phyloP scores from a whole-genome alignment of 345 rosid species.

The Hypericum perforatum region DNA sequence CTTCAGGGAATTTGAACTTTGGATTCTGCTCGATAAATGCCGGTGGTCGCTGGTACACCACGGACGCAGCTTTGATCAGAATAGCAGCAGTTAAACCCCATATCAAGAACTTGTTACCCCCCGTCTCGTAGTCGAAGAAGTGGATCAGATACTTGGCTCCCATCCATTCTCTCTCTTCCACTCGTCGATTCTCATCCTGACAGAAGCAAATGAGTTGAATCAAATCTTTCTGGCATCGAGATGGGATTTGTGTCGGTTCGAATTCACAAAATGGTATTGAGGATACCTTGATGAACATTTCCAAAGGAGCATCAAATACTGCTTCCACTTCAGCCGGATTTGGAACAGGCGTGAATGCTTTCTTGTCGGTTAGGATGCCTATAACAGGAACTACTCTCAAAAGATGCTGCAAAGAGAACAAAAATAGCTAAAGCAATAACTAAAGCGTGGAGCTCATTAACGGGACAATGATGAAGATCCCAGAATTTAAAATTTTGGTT shows the following conservation, averaged over 20 bases:
- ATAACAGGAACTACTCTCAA: conserved; percentile 80
- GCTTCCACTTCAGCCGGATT: conserved; percentile 86
- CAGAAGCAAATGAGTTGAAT: background rate
- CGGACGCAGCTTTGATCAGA: conserved; percentile 67
- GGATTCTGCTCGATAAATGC: conserved; percentile 54
- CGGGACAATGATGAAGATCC: too few relatives aligned
- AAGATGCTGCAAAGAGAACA: conserved; percentile 57
- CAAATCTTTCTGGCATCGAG: conserved; percentile 1
- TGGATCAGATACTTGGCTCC: conserved; percentile 53
- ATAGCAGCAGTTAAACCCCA: conserved; percentile 76
- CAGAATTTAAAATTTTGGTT: too few relatives aligned
- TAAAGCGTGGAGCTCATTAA: too few relatives aligned
- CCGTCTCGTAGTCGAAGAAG: conserved; percentile 47
- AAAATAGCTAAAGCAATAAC: conserved; percentile 8
- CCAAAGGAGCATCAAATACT: conserved; percentile 86
- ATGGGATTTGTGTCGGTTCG: background rate
- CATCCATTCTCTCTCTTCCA: conserved; percentile 66
- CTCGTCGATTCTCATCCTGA: conserved; percentile 66
- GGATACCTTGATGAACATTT: conserved; percentile 76
- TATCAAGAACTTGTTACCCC: conserved; percentile 38
- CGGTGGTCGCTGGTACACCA: conserved; percentile 47
- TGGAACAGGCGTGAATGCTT: conserved; percentile 50
- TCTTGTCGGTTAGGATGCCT: conserved; percentile 51
- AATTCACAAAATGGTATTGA: conserved; percentile 7
- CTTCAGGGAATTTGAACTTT: conserved; percentile 44